phyloP scores from a whole-genome alignment of 768 basidiomycete species.

The Sarcomyxa edulis region DNA sequence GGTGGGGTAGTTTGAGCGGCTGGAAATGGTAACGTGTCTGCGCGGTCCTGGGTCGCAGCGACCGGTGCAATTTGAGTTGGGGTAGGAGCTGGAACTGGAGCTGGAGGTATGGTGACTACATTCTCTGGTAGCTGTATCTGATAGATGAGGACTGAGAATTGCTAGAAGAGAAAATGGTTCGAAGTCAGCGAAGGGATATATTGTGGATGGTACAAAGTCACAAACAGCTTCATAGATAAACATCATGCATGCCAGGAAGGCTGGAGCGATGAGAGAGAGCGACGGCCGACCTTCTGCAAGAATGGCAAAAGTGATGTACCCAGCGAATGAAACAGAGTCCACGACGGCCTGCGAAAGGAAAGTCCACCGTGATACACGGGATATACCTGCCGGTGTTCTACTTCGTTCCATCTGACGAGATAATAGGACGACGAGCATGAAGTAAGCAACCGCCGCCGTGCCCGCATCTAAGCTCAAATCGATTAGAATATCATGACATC shows the following conservation, averaged over 20 bases:
- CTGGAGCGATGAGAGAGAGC: conserved; percentile 76
- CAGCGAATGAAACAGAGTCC: conserved; percentile 82
- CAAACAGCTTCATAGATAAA: conserved; percentile 81
- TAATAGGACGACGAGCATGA: conserved; percentile 60
- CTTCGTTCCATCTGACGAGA: conserved; percentile 72
- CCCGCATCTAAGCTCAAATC: conserved; percentile 57
- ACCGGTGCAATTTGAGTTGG: conserved; percentile 19
- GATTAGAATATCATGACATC: conserved; percentile 1
- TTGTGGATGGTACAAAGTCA: conserved; percentile 7
- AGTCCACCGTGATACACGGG: conserved; percentile 78
- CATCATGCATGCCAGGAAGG: conserved; percentile 75
- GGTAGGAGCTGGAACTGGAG: conserved; percentile 13
- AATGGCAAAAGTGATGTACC: conserved; percentile 85
- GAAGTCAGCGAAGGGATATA: background rate
- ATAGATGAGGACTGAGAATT: conserved; percentile 77
- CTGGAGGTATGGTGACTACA: conserved; percentile 18
- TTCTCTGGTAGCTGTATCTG: conserved; percentile 82
- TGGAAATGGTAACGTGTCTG: background rate
- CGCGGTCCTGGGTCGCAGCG: conserved; percentile 1
- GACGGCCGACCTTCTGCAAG: conserved; percentile 79
- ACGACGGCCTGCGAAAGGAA: conserved; percentile 76
- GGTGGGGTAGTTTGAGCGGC: background rate
- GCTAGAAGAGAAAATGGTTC: conserved; percentile 42
- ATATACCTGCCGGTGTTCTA: conserved; percentile 73
- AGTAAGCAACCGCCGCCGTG: conserved; percentile 58